phyloP scores from a whole-genome alignment of 768 basidiomycete species.

The Mycena belliarum region DNA sequence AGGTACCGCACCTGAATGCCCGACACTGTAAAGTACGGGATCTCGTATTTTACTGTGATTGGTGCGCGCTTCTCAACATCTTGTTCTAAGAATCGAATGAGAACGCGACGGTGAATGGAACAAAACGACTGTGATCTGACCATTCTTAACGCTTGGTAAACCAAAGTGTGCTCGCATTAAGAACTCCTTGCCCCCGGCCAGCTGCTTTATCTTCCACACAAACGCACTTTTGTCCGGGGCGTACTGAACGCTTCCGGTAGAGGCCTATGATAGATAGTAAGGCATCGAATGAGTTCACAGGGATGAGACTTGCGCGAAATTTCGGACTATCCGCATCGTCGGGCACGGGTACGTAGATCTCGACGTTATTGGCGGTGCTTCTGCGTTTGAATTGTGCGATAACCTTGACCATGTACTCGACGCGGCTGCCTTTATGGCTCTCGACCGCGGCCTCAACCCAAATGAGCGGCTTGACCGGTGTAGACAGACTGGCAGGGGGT shows the following conservation, averaged over 20 bases:
- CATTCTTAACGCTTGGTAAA: constrained; percentile 87
- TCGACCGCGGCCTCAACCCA: constrained; percentile 98
- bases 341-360: constrained; percentile 98
- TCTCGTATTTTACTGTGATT: constrained; percentile 97
- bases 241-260: constrained; percentile 94
- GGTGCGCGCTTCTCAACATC: constrained; percentile 90
- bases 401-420: constrained; percentile 95
- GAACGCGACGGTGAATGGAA: background rate
- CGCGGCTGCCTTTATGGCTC: constrained; percentile 87
- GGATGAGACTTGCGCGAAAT: constrained; percentile 71
- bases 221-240: constrained; percentile 98
- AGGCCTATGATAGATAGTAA: constrained; percentile 55
- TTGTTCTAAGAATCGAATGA: constrained; percentile 40
- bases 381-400: constrained; percentile 97
- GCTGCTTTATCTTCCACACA: constrained; percentile 99
- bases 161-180: constrained; percentile 99
- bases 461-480: constrained; percentile 94
- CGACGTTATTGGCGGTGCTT: constrained; percentile 97
- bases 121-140: constrained; percentile 50
- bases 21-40: constrained; percentile 97
- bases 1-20: constrained; percentile 97
- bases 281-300: background rate
- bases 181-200: constrained; percentile 94
- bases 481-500: constrained; percentile 97
- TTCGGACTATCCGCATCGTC: constrained; percentile 98